Evolutionary conservation across 805 yeast genomes (phyloP), one percentile per base, ranked within the genome.

Genomic region (Peterozyma toletana): DNA sequence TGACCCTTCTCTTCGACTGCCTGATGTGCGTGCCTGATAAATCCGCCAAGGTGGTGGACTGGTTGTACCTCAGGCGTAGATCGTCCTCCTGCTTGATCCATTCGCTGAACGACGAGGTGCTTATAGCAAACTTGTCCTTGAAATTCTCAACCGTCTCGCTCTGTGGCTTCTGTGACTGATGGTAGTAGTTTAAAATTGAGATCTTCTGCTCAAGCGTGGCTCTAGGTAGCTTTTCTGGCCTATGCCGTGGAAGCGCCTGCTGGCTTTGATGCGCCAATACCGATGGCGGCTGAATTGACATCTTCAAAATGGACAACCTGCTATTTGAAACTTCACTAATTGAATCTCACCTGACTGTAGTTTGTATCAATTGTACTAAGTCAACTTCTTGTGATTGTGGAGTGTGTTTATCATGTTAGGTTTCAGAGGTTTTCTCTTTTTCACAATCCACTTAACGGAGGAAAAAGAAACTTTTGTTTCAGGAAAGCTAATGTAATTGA

Each of bases 131-230:
- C 48, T 65, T 66, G 42, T 71, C 64, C 48, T 68, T 70, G 58
- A 71, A 78, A 39, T 66, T 58, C 37, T 77, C 77, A 16, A 78
- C 84, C 0, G 79, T 73, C 48, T 73, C 79, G 61, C 72, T 73
- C 57, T 78, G 83, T 11, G 83, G 77, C 39, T 74, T 58, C 37
- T 68, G 68, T 3, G 71, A 60, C 33, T 58, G 55, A 52, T 74
- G 80, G 48, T 62, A 72, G 54, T 65, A 70, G 55, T 78, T 79
- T 29, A 78, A 57, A 21, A 77, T 74, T 61, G 67, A 71, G 36
- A 78, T 67, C 54, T 78, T 78, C 56, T 78, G 78, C 59, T 76
- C 83, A 42, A 78, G 62, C 18, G 77, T 77, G 6, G 83, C 80
- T 48, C 83, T 59, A 3, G 79, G 78, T 13, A 53, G 50, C 49